A percentile compares a stretch with the other conserved stretches of the same genome.
Evolutionary conservation across 2,329 filamentous ascomycete species (phyloP).

Genomic region (Aspergillus amoenus): DNA sequence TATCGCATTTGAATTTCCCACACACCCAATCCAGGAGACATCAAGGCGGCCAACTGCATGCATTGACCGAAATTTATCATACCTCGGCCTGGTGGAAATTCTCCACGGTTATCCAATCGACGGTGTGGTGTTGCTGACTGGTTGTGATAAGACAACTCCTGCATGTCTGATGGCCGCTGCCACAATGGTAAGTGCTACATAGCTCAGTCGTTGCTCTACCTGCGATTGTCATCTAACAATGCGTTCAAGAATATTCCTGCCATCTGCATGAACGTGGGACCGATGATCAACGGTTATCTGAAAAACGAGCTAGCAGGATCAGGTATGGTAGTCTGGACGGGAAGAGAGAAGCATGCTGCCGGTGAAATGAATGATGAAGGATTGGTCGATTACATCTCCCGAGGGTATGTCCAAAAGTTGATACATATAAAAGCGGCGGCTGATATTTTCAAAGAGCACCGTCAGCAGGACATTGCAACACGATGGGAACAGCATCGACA

Average conservation of each 20-base stretch:
- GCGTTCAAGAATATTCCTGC: slow-evolving; percentile 48
- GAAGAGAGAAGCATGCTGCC: slow-evolving; percentile 48
- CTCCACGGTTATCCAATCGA: slow-evolving; percentile 51
- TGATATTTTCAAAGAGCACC: slow-evolving; percentile 37
- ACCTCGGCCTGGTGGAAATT: slow-evolving; percentile 50
- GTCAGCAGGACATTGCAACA: slow-evolving; percentile 53
- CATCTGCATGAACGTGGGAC: slow-evolving; percentile 54
- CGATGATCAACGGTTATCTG: slow-evolving; percentile 53
- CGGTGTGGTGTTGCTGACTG: slow-evolving; percentile 52
- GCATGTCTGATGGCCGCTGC: slow-evolving; percentile 54
- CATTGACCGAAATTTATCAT: slow-evolving; percentile 52
- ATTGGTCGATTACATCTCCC: slow-evolving; percentile 48
- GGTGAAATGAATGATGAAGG: slow-evolving; percentile 48
- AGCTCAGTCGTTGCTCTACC: background rate
- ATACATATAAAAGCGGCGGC: background rate
- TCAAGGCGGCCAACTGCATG: slow-evolving; percentile 49
- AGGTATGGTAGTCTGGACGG: slow-evolving; percentile 51
- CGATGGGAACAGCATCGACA: slow-evolving; percentile 55
- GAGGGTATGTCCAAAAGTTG: slow-evolving; percentile 32
- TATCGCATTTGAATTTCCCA: slow-evolving; percentile 54
- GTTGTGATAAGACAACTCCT: slow-evolving; percentile 55
- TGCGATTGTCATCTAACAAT: background rate
- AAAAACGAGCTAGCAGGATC: slow-evolving; percentile 45
- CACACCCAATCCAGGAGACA: slow-evolving; percentile 54
- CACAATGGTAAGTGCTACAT: slow-evolving; percentile 40